Evolutionary conservation across 2,329 filamentous ascomycete genomes (phyloP).

Genomic region (Nigrograna mackinnonii): DNA sequence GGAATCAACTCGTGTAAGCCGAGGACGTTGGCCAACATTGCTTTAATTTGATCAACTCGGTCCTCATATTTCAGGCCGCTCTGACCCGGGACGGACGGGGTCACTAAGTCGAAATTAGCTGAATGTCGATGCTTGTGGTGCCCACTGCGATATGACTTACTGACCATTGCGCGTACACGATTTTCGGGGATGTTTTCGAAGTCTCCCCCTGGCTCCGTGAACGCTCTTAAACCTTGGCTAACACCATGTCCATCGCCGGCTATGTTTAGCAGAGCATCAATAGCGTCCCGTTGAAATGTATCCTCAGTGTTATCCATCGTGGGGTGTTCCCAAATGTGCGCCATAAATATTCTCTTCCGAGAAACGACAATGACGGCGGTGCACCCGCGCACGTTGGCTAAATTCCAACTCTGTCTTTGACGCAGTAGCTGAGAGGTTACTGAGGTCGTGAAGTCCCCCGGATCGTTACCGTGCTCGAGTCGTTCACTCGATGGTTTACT

Average conservation of each 20-base stretch:
- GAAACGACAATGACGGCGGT: conserved; percentile 7
- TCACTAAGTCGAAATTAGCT: too few relatives aligned
- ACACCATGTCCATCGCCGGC: neutral
- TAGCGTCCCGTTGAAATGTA: neutral
- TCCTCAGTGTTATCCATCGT: neutral
- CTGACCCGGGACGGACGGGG: neutral
- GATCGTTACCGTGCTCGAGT: neutral
- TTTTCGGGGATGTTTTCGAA: neutral
- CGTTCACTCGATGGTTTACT: neutral
- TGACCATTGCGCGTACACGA: neutral
- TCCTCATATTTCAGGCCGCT: neutral
- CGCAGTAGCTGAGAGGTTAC: neutral
- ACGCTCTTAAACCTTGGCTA: neutral
- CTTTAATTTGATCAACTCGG: neutral
- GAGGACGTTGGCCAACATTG: neutral
- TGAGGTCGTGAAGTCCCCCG: neutral
- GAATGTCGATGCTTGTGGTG: too few relatives aligned
- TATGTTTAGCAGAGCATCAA: neutral
- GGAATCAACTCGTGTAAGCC: neutral
- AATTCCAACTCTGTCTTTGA: too few relatives aligned
- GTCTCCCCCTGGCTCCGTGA: neutral
- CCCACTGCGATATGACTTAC: neutral
- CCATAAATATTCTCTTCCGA: conserved; percentile 6
- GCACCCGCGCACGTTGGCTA: conserved; percentile 2
- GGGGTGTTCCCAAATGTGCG: conserved; percentile 3